phyloP scores from a whole-genome alignment of 306 rosid genomes.

The Elaeagnus macrophylla region DNA sequence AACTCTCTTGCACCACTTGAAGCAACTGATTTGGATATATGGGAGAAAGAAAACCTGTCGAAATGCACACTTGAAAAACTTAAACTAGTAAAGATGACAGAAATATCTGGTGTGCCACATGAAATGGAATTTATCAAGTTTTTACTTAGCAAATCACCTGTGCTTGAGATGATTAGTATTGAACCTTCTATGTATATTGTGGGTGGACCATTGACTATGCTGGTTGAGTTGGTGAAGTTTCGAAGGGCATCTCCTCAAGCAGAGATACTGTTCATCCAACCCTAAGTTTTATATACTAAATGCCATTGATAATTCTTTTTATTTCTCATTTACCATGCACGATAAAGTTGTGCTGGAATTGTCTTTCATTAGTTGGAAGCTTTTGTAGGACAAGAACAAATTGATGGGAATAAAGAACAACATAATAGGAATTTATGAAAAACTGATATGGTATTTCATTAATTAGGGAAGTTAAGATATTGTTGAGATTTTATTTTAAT shows the following conservation, averaged over 20 bases:
- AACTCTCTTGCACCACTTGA: slow-evolving; percentile 35
- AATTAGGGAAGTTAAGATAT: too few relatives aligned
- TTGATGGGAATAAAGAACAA: too few relatives aligned
- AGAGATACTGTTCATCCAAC: slow-evolving; percentile 43
- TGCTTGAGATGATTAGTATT: slow-evolving; percentile 57
- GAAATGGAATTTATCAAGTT: slow-evolving; percentile 72
- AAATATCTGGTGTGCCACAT: slow-evolving; percentile 64
- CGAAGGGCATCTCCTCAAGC: slow-evolving; percentile 70
- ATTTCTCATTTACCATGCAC: background rate
- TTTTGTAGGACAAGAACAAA: too few relatives aligned
- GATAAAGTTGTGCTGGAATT: background rate
- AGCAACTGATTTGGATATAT: slow-evolving; percentile 58
- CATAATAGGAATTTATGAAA: too few relatives aligned
- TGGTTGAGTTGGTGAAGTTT: slow-evolving; percentile 60
- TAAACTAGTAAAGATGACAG: slow-evolving; percentile 56
- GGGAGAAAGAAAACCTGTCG: slow-evolving; percentile 52
- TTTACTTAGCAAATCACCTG: slow-evolving; percentile 58
- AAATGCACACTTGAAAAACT: slow-evolving; percentile 40
- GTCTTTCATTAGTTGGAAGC: too few relatives aligned
- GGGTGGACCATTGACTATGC: slow-evolving; percentile 43
- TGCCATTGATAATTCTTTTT: background rate
- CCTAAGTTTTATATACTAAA: slow-evolving; percentile 13
- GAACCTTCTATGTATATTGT: slow-evolving; percentile 34
- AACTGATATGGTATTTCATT: too few relatives aligned
- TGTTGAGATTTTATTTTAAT: too few relatives aligned